Base-by-base conservation (phyloP, 495 filamentous ascomycete species). In the Hamigera avellanea region DNA sequence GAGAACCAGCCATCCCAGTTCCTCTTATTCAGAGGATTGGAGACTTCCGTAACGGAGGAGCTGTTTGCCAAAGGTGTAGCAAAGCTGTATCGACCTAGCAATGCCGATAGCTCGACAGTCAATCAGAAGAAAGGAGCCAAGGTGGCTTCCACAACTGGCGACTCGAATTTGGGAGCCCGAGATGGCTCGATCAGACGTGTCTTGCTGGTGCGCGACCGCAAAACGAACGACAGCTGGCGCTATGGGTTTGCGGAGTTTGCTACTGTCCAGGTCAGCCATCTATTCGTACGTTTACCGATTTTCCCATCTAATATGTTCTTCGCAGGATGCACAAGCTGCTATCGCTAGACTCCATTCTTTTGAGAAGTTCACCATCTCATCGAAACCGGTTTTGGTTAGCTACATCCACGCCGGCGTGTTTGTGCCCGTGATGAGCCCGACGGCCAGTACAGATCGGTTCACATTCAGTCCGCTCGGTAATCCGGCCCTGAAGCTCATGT, bases 241-340 rank as follows among this genome's bases (percentile, higher is more conserved):
- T 94, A 84, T 47, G 87, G 86, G 0, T 95, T 95, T 51, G 87
- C 82, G 15, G 87, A 95, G 53, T 95, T 89, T 50, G 76, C 72
- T n/a, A 82, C 55, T 19, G 57, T 70, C 18, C 61, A 69, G 46
- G 72, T 73, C 53, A 29, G 17, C 4, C 10, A 14, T 28, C 16
- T 12, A 14, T 25, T 14, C 34, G 29, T 13, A 32, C 18, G 8
- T 19, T 6, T 8, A 27, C n/a, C 18, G 6, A 19, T 29, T n/a
- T n/a, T n/a, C 12, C 14, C 15, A 8, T 23, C 7, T 30, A 34
- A 31, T 13, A n/a, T 14, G 9, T 14, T 6, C 57, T 0, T 45
- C 69, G 27, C 57, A 86, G 59, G 86, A 93, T 56, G 85, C 87
- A 1, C 73, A 78, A 60, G 81, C 76, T 23, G 87, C 87, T 2